Evolutionary conservation across 257 asterid species (phyloP), one percentile per base, ranked within the genome.

Genomic region (Craterostigma plantagineum): DNA sequence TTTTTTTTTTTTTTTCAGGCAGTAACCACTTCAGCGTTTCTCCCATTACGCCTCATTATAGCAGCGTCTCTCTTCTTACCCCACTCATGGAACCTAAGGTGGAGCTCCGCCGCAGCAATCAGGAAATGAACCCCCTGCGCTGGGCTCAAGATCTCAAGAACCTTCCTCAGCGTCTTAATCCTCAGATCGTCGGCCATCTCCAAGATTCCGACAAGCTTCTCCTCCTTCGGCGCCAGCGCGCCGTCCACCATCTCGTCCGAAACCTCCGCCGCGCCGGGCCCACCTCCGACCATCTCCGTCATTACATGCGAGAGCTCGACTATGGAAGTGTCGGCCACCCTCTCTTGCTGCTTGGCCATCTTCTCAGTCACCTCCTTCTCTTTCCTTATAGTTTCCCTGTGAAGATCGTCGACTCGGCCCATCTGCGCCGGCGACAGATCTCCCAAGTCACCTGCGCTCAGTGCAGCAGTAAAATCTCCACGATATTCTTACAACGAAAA

Each of bases 61-160:
- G 5, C 35, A 2, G 60, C 77, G 16, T 73, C 86, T 11, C 54
- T 49, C 40, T 53, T 66, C 46, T 38, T 61, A 0, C 94, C 90
- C 90, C 90, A 81, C 2, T 81, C 92, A 51, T 81, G 92, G 44
- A 72, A 23, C 74, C 90, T 75, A 57, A 77, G 14, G 59, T 77
- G 92, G 56, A 75, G 64, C n/a, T 72, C 73, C 0, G 81, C 78
- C 7, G 84, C 94, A 14, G 92, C 81, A 44, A 77, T 68, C 70
- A 82, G 60, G 72, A 70, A 82, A 61, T 78, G 64, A 16, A 66
- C 71, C 2, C 69, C 66, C 66, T 82, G 90, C 3, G 18, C 9
- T 16, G 75, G 75, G 0, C 34, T 67, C 48, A 72, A 47, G 8
- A 70, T 55, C 0, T 48, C 35, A 0, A 70, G 13, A 6, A 75